Evolutionary conservation across 352 stramenopile genomes (phyloP).

Genomic region (Detonula confervacea): DNA sequence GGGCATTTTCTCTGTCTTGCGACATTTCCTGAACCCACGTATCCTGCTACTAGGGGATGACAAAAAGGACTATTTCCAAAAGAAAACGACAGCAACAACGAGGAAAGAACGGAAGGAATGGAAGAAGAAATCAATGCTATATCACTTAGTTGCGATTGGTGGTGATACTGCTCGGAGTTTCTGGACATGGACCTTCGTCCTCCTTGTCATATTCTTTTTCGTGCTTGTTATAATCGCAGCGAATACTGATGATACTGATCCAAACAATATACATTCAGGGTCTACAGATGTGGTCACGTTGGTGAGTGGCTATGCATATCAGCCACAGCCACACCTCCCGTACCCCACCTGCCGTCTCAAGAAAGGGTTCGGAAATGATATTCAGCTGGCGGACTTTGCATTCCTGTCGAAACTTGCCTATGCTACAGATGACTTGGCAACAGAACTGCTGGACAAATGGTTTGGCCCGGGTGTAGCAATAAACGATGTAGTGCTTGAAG

Average conservation of each 20-base stretch:
- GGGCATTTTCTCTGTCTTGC: conserved; percentile 17
- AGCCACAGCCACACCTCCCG: conserved; percentile 46
- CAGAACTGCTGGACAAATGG: conserved; percentile 60
- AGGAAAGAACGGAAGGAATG: conserved; percentile 15
- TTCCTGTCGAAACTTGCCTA: conserved; percentile 73
- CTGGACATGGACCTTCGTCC: conserved; percentile 31
- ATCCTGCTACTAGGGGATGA: conserved; percentile 43
- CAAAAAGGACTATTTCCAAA: conserved; percentile 23
- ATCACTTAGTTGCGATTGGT: conserved; percentile 50
- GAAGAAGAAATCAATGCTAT: conserved; percentile 47
- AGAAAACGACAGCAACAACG: not conserved
- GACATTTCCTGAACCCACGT: conserved; percentile 54
- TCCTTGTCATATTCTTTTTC: conserved; percentile 55
- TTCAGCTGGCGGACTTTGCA: conserved; percentile 63
- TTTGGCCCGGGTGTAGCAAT: conserved; percentile 58
- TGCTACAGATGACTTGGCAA: conserved; percentile 23
- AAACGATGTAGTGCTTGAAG: conserved; percentile 43
- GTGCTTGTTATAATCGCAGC: conserved; percentile 40
- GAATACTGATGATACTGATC: no score
- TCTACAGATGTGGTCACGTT: conserved; percentile 20
- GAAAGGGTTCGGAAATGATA: conserved; percentile 34
- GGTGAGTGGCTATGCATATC: conserved; percentile 53
- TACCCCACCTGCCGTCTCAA: conserved; percentile 74
- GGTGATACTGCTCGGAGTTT: conserved; percentile 40
- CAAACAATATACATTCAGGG: not conserved